A percentile compares a stretch with the other conserved stretches of the same genome.
These are phyloP conservation scores for Scolecobasidium constrictum DNA, from an alignment of 2,329 filamentous ascomycete genomes.

Conservation along the genomic window DNA sequence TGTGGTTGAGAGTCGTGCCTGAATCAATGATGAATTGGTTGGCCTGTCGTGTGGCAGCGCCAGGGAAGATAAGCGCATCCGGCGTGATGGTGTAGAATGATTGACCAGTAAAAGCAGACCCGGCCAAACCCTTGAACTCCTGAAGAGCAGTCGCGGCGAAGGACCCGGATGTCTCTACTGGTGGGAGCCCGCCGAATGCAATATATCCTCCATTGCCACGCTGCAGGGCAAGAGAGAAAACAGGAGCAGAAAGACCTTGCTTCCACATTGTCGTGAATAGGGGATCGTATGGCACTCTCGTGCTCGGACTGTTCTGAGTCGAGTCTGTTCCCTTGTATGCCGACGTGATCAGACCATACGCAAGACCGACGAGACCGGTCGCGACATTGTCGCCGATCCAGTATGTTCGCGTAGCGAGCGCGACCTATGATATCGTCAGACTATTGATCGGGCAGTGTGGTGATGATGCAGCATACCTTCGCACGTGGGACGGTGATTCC, in stretches of 20 bases:
- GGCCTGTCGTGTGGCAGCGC: slow-evolving; percentile 4
- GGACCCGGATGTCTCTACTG: slow-evolving; percentile 24
- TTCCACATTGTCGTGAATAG: slow-evolving; percentile 41
- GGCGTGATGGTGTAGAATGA: slow-evolving; percentile 27
- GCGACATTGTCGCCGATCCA: slow-evolving; percentile 35
- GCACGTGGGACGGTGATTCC: slow-evolving; percentile 34
- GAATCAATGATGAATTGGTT: slow-evolving; percentile 31
- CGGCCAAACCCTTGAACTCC: slow-evolving; percentile 14
- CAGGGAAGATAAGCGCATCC: slow-evolving; percentile 19
- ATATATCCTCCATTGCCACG: slow-evolving; percentile 32
- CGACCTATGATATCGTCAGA: slow-evolving; percentile 22
- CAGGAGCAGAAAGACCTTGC: slow-evolving; percentile 28
- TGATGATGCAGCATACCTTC: slow-evolving; percentile 11
- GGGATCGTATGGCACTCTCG: slow-evolving; percentile 33
- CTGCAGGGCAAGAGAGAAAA: slow-evolving; percentile 40
- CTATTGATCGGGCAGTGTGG: background rate
- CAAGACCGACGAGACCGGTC: slow-evolving; percentile 41
- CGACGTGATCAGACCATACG: slow-evolving; percentile 37
- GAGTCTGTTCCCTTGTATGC: slow-evolving; percentile 22
- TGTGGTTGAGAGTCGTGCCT: slow-evolving; percentile 31
- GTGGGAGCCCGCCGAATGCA: slow-evolving; percentile 39
- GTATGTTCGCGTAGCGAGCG: slow-evolving; percentile 30
- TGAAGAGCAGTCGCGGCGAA: slow-evolving; percentile 28
- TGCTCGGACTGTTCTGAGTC: slow-evolving; percentile 12
- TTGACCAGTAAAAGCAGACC: slow-evolving; percentile 9